These are phyloP conservation scores for Lactarius indigo DNA, from an alignment of 768 basidiomycete genomes.

Conservation along the genomic window DNA sequence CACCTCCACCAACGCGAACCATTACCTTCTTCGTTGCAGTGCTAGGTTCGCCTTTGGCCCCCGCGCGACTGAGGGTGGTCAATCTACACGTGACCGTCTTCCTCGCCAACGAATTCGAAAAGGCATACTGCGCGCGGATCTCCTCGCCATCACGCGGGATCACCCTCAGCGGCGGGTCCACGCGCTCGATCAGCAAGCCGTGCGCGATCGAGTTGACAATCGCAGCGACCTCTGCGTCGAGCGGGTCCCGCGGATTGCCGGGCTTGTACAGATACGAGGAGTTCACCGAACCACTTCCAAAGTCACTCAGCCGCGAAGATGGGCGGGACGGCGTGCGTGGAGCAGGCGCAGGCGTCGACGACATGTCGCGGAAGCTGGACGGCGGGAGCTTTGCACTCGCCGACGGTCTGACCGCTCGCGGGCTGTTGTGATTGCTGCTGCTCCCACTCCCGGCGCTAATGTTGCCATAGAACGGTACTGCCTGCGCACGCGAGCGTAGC, in stretches of 20 bases:
- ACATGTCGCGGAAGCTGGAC: conserved; percentile 67
- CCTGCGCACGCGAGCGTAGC: conserved; percentile 57
- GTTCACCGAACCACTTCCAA: conserved; percentile 28
- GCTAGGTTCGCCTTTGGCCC: conserved; percentile 38
- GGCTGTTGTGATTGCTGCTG: conserved; percentile 37
- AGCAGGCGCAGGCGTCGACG: conserved; percentile 39
- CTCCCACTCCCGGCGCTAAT: conserved; percentile 20
- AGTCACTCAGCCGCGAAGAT: conserved; percentile 59
- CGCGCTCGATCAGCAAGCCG: conserved; percentile 70
- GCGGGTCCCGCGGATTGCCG: conserved; percentile 67
- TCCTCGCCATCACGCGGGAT: conserved; percentile 73
- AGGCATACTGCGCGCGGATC: conserved; percentile 78
- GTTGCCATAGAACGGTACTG: conserved; percentile 49
- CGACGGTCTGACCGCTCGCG: conserved; percentile 38
- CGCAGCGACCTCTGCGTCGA: conserved; percentile 74
- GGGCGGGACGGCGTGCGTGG: conserved; percentile 50
- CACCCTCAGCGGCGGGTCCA: conserved; percentile 70
- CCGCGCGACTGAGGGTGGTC: conserved; percentile 68
- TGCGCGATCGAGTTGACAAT: conserved; percentile 76
- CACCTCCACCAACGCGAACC: conserved; percentile 83
- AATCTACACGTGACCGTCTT: conserved; percentile 78
- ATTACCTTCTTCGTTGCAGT: conserved; percentile 76
- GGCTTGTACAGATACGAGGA: conserved; percentile 63
- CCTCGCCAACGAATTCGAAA: conserved; percentile 66
- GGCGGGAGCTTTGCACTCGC: conserved; percentile 53